A percentile compares a stretch with the other conserved stretches of the same genome.
Evolutionary conservation across 192 early-diverging fungal species (phyloP).

Genomic region (Backusella circina): DNA sequence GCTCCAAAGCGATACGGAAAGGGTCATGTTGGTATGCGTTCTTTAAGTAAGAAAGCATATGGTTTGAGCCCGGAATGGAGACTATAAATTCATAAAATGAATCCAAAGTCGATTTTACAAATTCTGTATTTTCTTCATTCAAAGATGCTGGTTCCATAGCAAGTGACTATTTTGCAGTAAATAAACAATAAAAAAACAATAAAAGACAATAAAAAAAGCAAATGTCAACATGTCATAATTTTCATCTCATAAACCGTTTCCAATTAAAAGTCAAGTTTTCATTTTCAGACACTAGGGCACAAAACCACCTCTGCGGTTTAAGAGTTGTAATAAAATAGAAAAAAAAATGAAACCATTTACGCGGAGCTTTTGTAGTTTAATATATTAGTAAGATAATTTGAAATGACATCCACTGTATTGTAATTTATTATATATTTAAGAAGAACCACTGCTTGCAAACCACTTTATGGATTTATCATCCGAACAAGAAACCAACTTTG

Average conservation of each 20-base stretch:
- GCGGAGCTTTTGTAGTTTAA: neutral
- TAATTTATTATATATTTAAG: slow-evolving; percentile 8
- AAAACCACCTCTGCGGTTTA: no score
- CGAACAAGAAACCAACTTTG: slow-evolving; percentile 66
- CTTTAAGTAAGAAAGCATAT: slow-evolving; percentile 78
- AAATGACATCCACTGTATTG: no score
- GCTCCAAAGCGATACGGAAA: slow-evolving; percentile 80
- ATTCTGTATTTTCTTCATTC: slow-evolving; percentile 30
- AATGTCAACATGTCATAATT: neutral
- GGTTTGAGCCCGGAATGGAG: slow-evolving; percentile 68
- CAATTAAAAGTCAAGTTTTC: no score
- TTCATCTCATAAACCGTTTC: no score
- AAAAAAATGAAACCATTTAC: neutral
- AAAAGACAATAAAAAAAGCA: neutral
- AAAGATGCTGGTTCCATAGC: slow-evolving; percentile 10
- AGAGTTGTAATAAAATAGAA: neutral
- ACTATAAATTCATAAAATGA: slow-evolving; percentile 35
- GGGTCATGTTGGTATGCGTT: slow-evolving; percentile 95
- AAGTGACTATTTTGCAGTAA: neutral
- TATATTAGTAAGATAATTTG: no score
- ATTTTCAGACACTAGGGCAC: no score
- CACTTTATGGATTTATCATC: slow-evolving; percentile 63
- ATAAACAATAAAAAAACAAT: neutral
- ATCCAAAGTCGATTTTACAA: slow-evolving; percentile 43
- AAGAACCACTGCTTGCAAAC: slow-evolving; percentile 37